Conservation (phyloP, 2,329 filamentous ascomycete species). For the Epichloe typhina region DNA sequence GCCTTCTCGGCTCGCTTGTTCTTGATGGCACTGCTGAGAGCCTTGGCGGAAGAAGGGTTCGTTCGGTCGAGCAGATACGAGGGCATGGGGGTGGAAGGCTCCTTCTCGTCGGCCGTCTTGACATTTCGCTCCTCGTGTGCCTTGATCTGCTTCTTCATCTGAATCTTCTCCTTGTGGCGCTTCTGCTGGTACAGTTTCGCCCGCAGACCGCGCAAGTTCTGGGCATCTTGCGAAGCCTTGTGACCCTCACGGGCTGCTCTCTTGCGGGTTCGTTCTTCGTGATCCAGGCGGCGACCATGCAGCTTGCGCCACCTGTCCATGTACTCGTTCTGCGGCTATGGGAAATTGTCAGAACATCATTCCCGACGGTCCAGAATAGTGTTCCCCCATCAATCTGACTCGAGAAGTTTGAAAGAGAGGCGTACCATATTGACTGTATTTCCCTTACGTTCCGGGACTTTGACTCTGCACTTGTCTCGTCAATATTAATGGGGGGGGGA, state of each 20-base stretch:
- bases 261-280: constrained; percentile 85
- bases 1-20: constrained; percentile 91
- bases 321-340: constrained; percentile 65
- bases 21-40: constrained; percentile 77
- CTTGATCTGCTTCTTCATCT: constrained; percentile 91
- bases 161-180: constrained; percentile 93
- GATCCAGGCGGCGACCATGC: constrained; percentile 48
- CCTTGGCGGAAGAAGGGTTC: constrained; percentile 47
- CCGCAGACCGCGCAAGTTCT: constrained; percentile 81
- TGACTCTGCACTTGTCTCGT: neutral
- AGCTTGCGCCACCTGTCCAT: constrained; percentile 59
- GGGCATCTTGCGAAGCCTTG: constrained; percentile 76
- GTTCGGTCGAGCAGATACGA: constrained; percentile 86
- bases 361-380: neutral
- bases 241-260: constrained; percentile 77
- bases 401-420: neutral
- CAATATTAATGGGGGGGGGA: neutral
- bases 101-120: constrained; percentile 73
- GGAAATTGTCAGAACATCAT: neutral
- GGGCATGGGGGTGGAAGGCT: constrained; percentile 69
- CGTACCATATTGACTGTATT: constrained; percentile 6
- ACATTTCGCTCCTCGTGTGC: constrained; percentile 93
- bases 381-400: no score
- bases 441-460: neutral
- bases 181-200: constrained; percentile 92